phyloP scores from a whole-genome alignment of 1,139 yeast genomes.

The Kluyveromyces sp. region DNA sequence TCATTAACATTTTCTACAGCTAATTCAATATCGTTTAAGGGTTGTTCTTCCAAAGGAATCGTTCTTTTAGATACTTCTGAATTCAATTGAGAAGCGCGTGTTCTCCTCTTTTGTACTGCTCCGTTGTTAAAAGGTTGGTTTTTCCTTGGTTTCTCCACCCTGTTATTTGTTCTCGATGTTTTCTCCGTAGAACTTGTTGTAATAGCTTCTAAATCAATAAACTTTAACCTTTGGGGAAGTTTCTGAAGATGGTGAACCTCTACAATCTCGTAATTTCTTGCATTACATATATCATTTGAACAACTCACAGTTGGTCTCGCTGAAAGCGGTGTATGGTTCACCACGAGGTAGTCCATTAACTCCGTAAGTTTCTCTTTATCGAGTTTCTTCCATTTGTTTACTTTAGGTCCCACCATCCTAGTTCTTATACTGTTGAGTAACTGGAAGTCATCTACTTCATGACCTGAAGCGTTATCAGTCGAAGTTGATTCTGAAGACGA shows the following conservation, averaged over 20 bases:
- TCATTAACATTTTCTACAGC: background rate
- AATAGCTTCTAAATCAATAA: slow-evolving; percentile 9
- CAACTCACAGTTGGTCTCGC: slow-evolving; percentile 16
- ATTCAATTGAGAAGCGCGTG: background rate
- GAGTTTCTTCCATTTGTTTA: slow-evolving; percentile 5
- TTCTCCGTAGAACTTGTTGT: too few relatives aligned
- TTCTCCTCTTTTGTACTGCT: background rate
- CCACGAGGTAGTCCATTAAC: slow-evolving; percentile 17
- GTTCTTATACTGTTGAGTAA: background rate
- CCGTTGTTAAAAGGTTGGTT: background rate
- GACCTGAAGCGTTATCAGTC: background rate
- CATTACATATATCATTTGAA: slow-evolving; percentile 21
- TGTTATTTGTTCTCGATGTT: background rate
- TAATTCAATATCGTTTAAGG: background rate
- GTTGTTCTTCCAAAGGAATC: background rate
- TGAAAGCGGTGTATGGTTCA: slow-evolving; percentile 16
- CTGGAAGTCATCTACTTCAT: background rate
- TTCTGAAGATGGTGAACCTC: slow-evolving; percentile 20
- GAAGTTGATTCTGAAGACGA: slow-evolving; percentile 1
- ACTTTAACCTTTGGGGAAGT: slow-evolving; percentile 17
- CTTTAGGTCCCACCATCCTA: slow-evolving; percentile 1
- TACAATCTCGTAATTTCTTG: slow-evolving; percentile 19
- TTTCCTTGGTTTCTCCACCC: background rate
- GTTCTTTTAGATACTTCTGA: background rate
- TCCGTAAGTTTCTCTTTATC: slow-evolving; percentile 8